phyloP scores from a whole-genome alignment of 2,329 filamentous ascomycete species.

The Aureobasidium leucospermi region DNA sequence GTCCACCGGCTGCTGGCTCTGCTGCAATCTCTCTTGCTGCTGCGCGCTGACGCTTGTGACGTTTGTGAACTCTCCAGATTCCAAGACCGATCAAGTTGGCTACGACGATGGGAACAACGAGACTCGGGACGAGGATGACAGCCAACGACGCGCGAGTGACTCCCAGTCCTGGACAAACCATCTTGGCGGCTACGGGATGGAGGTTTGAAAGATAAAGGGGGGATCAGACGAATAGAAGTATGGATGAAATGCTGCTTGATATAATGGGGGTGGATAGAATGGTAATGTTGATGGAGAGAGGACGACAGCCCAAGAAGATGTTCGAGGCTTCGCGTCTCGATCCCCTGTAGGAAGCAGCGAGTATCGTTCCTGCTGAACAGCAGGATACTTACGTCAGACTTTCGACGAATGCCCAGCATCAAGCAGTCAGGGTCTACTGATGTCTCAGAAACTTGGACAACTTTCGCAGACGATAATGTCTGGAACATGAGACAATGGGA shows the following conservation, averaged over 20 bases:
- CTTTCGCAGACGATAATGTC: no score
- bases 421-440: no score
- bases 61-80: background rate
- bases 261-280: background rate
- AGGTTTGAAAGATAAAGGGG: background rate
- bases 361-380: background rate
- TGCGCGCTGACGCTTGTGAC: background rate
- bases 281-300: background rate
- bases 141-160: background rate
- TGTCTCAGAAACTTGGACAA: no score
- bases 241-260: no score
- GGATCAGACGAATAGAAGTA: no score
- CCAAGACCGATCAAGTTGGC: background rate
- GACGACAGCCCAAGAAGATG: background rate
- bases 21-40: background rate
- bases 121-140: background rate
- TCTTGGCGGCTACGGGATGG: background rate
- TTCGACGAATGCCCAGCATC: no score
- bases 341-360: background rate
- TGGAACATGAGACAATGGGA: no score
- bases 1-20: no score
- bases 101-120: background rate
- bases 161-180: no score
- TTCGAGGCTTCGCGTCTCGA: background rate
- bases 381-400: background rate